phyloP scores from a whole-genome alignment of 805 yeast species.

The Teunomyces aglyptinius region DNA sequence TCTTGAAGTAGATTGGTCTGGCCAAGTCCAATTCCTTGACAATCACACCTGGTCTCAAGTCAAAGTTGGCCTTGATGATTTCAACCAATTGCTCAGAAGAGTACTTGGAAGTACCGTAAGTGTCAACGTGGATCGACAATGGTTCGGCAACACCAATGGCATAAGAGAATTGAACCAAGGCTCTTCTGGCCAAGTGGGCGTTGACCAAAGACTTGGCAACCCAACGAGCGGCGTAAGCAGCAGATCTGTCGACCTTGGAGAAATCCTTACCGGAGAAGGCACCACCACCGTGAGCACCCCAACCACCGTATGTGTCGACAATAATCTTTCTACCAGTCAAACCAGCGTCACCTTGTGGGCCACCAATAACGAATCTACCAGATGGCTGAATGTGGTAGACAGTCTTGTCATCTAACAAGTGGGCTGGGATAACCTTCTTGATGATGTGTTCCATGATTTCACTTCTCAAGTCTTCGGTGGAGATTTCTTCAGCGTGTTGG shows the following conservation, averaged over 20 bases:
- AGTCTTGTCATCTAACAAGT: slow-evolving; percentile 91
- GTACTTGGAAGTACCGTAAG: slow-evolving; percentile 95
- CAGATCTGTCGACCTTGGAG: slow-evolving; percentile 99
- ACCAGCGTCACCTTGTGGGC: slow-evolving; percentile 99
- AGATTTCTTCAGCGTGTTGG: slow-evolving; percentile 94
- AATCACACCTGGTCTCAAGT: slow-evolving; percentile 98
- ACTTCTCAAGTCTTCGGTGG: slow-evolving; percentile 87
- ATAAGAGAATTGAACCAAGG: slow-evolving; percentile 96
- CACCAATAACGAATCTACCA: slow-evolving; percentile 99
- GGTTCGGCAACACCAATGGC: slow-evolving; percentile 99
- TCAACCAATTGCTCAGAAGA: slow-evolving; percentile 86
- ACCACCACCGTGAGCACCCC: slow-evolving; percentile 99
- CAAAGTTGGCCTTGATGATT: slow-evolving; percentile 91
- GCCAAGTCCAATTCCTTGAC: slow-evolving; percentile 96
- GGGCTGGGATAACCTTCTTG: slow-evolving; percentile 88
- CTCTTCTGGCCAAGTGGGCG: slow-evolving; percentile 96
- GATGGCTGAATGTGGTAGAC: slow-evolving; percentile 98
- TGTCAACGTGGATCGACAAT: slow-evolving; percentile 93
- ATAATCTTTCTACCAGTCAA: slow-evolving; percentile 99
- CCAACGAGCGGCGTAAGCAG: slow-evolving; percentile 99
- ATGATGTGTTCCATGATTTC: slow-evolving; percentile 77
- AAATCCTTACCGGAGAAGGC: slow-evolving; percentile 99
- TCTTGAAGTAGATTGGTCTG: slow-evolving; percentile 98
- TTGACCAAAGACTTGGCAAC: slow-evolving; percentile 96
- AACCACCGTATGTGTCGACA: slow-evolving; percentile 99